Evolutionary conservation across 2,329 filamentous ascomycete genomes (phyloP), one percentile per base, ranked within the genome.

Genomic region (Fusarium sambucinum): DNA sequence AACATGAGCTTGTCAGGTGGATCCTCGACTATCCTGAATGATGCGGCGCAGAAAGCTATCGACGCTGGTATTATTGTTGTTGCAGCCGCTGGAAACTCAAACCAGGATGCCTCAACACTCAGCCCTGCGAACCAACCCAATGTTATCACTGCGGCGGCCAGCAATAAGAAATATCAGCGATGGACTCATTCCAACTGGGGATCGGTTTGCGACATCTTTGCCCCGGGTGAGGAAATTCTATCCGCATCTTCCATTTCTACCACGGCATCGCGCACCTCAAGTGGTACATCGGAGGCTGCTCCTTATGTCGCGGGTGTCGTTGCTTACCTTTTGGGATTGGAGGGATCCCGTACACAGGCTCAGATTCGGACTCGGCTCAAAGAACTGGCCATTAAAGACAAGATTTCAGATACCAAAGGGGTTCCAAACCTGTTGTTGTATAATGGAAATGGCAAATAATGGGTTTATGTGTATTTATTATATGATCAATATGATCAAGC

Each of bases 181-280:
- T 77, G 83, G 59, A 73, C 68, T 13, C 80, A 74, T 73, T 84
- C 82, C 56, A 86, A 86, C 77, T 85, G 77, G 61, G 81, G 81
- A 0, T 21, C 71, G 2, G 42, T 56, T 0, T 60, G 59, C 2
- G 57, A 67, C 1, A 44, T 67, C 1, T 67, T 67, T 19, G 64
- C 64, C 2, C 64, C 64, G 1, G 64, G 64, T 1, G 5, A 67
- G 13, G 30, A 47, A 0, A 50, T 67, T 2, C 11, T 7, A 44
- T 82, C 55, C 69, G 80, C 68, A 59, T 82, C 40, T 37, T 23
- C 54, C 5, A 41, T 42, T 0, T 69, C 61, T 1, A 4, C 42
- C 3, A 42, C 52, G 1, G 44, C 44, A 4, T 30, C 42, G 0
- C 38, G 46, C 8, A 63, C 45, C 0, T 32, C 58, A 5, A 63